Evolutionary conservation across 2,329 filamentous ascomycete species (phyloP), one percentile per base, ranked within the genome.

Genomic region (Colletotrichum sp.): DNA sequence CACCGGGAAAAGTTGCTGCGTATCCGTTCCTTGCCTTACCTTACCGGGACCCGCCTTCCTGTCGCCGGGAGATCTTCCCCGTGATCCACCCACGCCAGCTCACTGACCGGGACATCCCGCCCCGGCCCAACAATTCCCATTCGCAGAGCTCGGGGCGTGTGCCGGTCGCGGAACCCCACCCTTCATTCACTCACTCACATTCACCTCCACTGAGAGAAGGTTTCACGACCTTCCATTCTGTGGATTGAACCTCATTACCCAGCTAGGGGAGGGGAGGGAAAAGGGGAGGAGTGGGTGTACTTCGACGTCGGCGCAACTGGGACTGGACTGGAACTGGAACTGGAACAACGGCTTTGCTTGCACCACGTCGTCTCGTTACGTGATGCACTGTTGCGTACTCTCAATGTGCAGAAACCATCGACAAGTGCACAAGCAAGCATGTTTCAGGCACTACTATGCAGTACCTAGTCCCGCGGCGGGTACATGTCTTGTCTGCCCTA

Each of bases 61-160:
- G 67, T 62, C 34, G 34, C 68, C 68, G 68, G 72, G 72, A 75
- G 72, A 75, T 72, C 68, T 75, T 75, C 72, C 72, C 68, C 68
- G 72, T 67, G 68, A 52, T 63, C 72, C 72, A 75, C 61, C 15
- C 71, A 74, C 67, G 49, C 72, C 72, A 70, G 66, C 71, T 49
- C 71, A 72, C 11, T 27, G 30, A 62, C 68, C 62, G 71, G 71
- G 32, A 44, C 44, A 72, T 72, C 63, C 71, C 64, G 36, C 64
- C 55, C 55, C 27, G 36, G 66, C 66, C 55, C 36, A 64, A 71
- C 71, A 57, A 71, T 65, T 71, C 13, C 22, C 32, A 64, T 64
- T 39, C 67, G 44, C n/a, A 59, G 71, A 73, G 67, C 71, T 71
- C 32, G 27, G 71, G 71, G 71, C 67, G 71, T 65, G 71, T 30